These are phyloP conservation scores for Capsicum baccatum DNA, from an alignment of 257 asterid genomes.

Conservation along the genomic window DNA sequence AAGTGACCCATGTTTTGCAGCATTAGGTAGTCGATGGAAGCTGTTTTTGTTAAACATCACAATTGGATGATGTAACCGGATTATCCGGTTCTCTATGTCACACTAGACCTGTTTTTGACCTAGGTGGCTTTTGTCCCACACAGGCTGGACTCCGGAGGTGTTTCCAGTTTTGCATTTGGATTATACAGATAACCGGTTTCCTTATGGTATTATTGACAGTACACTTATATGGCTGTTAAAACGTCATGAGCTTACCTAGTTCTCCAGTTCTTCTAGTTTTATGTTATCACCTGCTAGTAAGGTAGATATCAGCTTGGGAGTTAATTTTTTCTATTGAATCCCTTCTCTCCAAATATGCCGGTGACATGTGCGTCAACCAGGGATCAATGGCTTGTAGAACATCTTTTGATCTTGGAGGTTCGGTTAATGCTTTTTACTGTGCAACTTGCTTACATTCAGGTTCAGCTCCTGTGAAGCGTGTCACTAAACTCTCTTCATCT, in stretches of 20 bases:
- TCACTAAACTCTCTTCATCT: not conserved
- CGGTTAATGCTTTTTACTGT: not conserved
- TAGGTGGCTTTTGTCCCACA: not conserved
- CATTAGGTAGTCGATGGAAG: not conserved
- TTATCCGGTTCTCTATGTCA: not conserved
- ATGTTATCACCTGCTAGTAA: not conserved
- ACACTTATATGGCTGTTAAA: not conserved
- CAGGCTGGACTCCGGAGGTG: not conserved
- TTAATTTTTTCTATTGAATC: not conserved
- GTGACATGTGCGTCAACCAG: not conserved
- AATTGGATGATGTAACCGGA: not conserved
- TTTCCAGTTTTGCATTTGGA: not conserved
- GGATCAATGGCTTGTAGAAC: not conserved
- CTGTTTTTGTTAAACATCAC: not conserved
- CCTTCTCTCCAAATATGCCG: conserved; percentile 1
- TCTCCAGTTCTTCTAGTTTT: not conserved
- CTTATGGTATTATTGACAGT: not conserved
- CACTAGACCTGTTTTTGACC: not conserved
- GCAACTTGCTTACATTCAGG: not conserved
- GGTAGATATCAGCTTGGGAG: not conserved
- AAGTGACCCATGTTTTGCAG: not conserved
- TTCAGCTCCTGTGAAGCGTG: not conserved
- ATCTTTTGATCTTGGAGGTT: conserved; percentile 14
- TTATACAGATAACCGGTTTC: not conserved
- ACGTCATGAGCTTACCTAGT: not conserved